Evolutionary conservation across 1,284 basidiomycete species (phyloP).

Genomic region (Rhodotorula sp.): DNA sequence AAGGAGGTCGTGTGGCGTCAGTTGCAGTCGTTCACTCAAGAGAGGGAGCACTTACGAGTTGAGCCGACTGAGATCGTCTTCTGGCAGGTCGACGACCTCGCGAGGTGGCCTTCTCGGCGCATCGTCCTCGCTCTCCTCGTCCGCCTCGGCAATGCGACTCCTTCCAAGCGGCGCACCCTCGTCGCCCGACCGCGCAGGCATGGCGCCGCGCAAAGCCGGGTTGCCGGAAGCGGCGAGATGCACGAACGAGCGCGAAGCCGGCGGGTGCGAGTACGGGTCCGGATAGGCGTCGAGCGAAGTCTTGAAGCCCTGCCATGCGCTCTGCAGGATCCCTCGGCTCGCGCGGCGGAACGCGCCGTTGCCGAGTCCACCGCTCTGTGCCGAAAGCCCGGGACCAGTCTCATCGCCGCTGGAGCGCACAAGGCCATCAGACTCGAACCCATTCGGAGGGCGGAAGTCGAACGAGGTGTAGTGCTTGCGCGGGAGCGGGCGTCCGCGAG

Average conservation of each 20-base stretch:
- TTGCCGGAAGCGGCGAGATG: background rate
- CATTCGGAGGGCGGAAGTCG: background rate
- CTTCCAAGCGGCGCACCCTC: background rate
- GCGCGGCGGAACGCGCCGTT: background rate
- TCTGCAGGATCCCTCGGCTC: conserved; percentile 2
- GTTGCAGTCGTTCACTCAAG: background rate
- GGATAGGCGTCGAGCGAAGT: conserved; percentile 7
- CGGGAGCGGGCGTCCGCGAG: background rate
- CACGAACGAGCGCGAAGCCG: background rate
- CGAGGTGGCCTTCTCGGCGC: background rate
- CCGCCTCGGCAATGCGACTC: background rate
- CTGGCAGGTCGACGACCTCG: conserved; percentile 21
- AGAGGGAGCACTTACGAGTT: conserved; percentile 18
- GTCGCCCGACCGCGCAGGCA: background rate
- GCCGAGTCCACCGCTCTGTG: background rate
- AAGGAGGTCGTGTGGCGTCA: background rate
- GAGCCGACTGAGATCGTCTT: conserved; percentile 33
- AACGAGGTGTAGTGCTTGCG: conserved; percentile 11
- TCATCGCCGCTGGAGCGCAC: conserved; percentile 5
- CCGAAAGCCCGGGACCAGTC: background rate
- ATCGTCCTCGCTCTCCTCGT: conserved; percentile 22
- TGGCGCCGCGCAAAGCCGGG: background rate
- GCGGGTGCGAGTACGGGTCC: background rate
- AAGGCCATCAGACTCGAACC: conserved; percentile 8
- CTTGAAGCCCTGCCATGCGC: conserved; percentile 17